These are phyloP conservation scores for Myrmaecium sp. DNA, from an alignment of 2,329 filamentous ascomycete genomes.

Conservation along the genomic window DNA sequence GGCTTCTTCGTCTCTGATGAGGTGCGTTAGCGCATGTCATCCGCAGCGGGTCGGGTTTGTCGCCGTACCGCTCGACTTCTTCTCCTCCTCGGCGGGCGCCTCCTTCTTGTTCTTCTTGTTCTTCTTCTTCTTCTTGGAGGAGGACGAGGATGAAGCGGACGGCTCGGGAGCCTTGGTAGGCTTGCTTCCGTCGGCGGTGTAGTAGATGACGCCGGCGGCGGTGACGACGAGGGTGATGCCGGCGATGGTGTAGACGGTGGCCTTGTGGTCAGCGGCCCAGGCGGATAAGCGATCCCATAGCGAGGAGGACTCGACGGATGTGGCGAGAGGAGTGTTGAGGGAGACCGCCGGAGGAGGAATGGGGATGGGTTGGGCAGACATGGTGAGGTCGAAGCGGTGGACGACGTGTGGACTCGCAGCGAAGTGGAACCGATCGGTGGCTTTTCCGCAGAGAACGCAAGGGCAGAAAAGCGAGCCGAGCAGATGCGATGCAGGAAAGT, in stretches of 20 bases:
- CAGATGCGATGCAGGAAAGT: too few relatives aligned
- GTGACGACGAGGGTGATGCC: slow-evolving; percentile 86
- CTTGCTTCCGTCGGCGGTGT: slow-evolving; percentile 41
- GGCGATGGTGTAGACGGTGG: slow-evolving; percentile 87
- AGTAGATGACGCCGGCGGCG: slow-evolving; percentile 84
- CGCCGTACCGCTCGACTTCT: slow-evolving; percentile 14
- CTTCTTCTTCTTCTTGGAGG: slow-evolving; percentile 28
- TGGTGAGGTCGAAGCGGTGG: too few relatives aligned
- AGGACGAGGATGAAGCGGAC: slow-evolving; percentile 10
- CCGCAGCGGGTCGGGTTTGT: too few relatives aligned
- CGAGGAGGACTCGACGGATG: slow-evolving; percentile 40
- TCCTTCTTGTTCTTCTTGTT: slow-evolving; percentile 65
- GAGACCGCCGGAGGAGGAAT: slow-evolving; percentile 6
- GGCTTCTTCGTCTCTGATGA: slow-evolving; percentile 18
- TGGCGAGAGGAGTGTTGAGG: slow-evolving; percentile 12
- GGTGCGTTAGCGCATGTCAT: not conserved
- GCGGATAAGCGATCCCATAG: slow-evolving; percentile 78
- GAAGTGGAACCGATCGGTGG: too few relatives aligned
- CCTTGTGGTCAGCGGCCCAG: slow-evolving; percentile 94
- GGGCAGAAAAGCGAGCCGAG: too few relatives aligned
- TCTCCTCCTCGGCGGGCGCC: slow-evolving; percentile 27
- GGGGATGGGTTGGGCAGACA: slow-evolving; percentile 23
- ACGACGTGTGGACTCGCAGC: too few relatives aligned
- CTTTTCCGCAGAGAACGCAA: too few relatives aligned
- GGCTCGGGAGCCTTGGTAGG: slow-evolving; percentile 18